A percentile compares a stretch with the other conserved stretches of the same genome.
phyloP scores from a whole-genome alignment of 2,329 filamentous ascomycete species.

The Emericellopsis cladophorae region DNA sequence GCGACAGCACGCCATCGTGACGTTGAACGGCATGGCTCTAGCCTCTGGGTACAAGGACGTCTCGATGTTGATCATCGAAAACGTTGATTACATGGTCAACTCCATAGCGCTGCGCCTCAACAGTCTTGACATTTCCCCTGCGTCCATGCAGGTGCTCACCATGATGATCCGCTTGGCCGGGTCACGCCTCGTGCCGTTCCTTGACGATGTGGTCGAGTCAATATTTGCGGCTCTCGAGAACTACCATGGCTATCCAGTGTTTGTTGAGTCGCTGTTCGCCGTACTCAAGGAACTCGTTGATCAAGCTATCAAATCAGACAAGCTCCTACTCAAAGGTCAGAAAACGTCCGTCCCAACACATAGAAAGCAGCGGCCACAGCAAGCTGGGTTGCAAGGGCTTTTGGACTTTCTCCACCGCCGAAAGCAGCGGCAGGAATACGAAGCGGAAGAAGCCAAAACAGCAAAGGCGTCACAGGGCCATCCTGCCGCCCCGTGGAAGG shows the following conservation, averaged over 20 bases:
- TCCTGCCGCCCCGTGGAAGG: conserved; percentile 23
- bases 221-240: conserved; percentile 90
- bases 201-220: conserved; percentile 83
- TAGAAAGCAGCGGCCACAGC: conserved; percentile 21
- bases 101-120: conserved; percentile 82
- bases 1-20: conserved; percentile 69
- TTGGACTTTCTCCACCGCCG: conserved; percentile 50
- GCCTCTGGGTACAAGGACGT: conserved; percentile 65
- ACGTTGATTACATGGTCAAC: conserved; percentile 95
- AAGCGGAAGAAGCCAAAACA: conserved; percentile 21
- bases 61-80: conserved; percentile 71
- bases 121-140: conserved; percentile 81
- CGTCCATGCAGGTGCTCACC: conserved; percentile 76
- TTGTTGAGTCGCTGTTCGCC: conserved; percentile 76
- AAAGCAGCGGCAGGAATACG: conserved; percentile 16
- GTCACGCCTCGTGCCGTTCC: conserved; percentile 66
- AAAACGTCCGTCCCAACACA: conserved; percentile 23
- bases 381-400: conserved; percentile 29
- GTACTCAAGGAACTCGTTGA: conserved; percentile 75
- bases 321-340: conserved; percentile 30
- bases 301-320: conserved; percentile 55
- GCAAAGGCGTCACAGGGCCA: conserved; percentile 13
- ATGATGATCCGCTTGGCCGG: conserved; percentile 94
- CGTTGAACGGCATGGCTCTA: conserved; percentile 66
- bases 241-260: conserved; percentile 80